Evolutionary conservation across 345 rosid species (phyloP).

Genomic region (Physaria fendleri): DNA sequence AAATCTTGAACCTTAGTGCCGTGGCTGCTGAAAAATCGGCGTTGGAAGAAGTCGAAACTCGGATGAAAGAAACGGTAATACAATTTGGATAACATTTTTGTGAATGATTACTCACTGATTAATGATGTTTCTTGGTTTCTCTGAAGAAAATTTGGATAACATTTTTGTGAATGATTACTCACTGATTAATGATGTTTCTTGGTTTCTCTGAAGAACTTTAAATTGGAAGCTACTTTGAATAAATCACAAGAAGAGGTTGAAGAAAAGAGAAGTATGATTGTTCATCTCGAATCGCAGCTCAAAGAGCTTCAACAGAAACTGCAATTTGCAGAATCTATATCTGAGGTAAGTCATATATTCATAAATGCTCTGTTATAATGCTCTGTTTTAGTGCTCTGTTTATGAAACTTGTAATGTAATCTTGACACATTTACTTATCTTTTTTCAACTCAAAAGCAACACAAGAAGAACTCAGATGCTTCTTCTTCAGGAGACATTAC

Average conservation of each 20-base stretch:
- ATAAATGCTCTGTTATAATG: not conserved
- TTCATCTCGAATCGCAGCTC: conserved; percentile 39
- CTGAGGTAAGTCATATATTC: conserved; percentile 42
- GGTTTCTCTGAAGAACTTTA: conserved; percentile 37
- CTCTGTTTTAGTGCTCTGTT: not conserved
- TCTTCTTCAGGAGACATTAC: too few relatives aligned
- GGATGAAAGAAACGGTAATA: conserved; percentile 50
- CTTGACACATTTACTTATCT: too few relatives aligned
- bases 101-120: not conserved
- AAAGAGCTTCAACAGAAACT: conserved; percentile 59
- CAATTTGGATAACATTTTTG: not conserved
- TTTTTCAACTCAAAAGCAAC: too few relatives aligned
- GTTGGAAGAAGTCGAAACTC: conserved; percentile 38
- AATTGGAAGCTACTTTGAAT: conserved; percentile 44
- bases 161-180: not conserved
- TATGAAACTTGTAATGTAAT: too few relatives aligned
- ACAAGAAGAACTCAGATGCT: too few relatives aligned
- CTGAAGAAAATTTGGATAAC: conserved; percentile 10
- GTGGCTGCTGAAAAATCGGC: conserved; percentile 40
- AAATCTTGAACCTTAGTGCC: conserved; percentile 46
- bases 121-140: not conserved
- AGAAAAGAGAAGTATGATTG: conserved; percentile 40
- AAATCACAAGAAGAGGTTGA: conserved; percentile 54
- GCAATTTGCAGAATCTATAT: conserved; percentile 43
- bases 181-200: conserved; percentile 35